These are phyloP conservation scores for Populus tomentosa DNA, from an alignment of 441 rosid genomes.

Conservation along the genomic window DNA sequence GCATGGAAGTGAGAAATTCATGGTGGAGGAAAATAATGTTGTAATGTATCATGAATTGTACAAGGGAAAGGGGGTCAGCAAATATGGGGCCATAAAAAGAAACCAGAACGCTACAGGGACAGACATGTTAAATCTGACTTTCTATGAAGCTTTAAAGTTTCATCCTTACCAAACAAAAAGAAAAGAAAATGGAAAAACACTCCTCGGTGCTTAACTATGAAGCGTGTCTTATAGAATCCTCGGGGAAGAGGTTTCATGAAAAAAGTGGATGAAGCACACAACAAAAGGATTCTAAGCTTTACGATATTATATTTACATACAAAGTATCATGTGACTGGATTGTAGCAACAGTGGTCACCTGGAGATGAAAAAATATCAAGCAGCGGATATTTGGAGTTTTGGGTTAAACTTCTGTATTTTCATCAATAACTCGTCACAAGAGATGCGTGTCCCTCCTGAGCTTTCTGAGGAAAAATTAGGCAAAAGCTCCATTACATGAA, in stretches of 20 bases:
- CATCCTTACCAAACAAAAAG: not conserved
- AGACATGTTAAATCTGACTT: not conserved
- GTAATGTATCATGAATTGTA: not conserved
- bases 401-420: conserved; percentile 20
- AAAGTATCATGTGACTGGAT: not conserved
- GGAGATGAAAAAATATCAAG: conserved; percentile 6
- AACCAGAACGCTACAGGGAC: no score
- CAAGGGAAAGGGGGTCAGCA: not conserved
- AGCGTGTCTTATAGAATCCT: not conserved
- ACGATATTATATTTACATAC: not conserved
- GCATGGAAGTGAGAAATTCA: no score
- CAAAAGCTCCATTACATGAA: conserved; percentile 31
- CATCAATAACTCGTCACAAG: conserved; percentile 30
- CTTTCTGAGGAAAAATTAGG: conserved; percentile 36
- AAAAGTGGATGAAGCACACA: not conserved
- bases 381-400: conserved; percentile 1
- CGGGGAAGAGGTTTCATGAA: not conserved
- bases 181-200: not conserved
- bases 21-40: no score
- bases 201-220: not conserved
- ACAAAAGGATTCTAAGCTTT: not conserved
- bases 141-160: no score
- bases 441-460: conserved; percentile 20
- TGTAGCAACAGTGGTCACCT: not conserved
- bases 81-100: no score